A percentile compares a stretch with the other conserved stretches of the same genome.
These are phyloP conservation scores for Lentinula detonsa DNA, from an alignment of 768 basidiomycete genomes.

Conservation along the genomic window DNA sequence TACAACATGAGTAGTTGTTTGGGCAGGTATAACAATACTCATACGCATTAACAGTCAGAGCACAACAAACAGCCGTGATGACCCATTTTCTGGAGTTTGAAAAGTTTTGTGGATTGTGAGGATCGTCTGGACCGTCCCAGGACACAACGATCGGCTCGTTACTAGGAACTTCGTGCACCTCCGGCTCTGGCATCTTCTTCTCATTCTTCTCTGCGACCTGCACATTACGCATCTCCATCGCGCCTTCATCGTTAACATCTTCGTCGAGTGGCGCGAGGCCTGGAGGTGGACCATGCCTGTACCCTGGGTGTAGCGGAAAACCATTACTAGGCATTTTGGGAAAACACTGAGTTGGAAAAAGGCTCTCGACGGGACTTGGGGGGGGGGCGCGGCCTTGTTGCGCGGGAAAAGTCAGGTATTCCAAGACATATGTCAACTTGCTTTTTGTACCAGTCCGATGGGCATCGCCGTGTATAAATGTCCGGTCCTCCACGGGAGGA, in stretches of 20 bases:
- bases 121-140: slow-evolving; percentile 55
- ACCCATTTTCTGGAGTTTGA: slow-evolving; percentile 53
- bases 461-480: neutral
- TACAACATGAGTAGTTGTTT: neutral
- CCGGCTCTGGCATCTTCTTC: neutral
- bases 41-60: slow-evolving; percentile 54
- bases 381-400: neutral
- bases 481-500: neutral
- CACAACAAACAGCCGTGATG: slow-evolving; percentile 34
- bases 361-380: neutral
- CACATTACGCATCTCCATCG: neutral
- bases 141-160: slow-evolving; percentile 21
- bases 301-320: neutral
- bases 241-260: neutral
- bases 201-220: neutral
- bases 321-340: neutral
- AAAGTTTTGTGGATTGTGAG: slow-evolving; percentile 47
- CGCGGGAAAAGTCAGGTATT: slow-evolving; percentile 1
- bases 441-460: neutral
- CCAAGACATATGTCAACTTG: neutral
- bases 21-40: slow-evolving; percentile 11
- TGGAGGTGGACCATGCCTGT: neutral
- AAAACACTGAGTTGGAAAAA: neutral
- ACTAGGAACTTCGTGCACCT: neutral
- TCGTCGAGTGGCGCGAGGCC: slow-evolving; percentile 3